Evolutionary conservation across 2,329 filamentous ascomycete species (phyloP).

Genomic region (Phyllosticta citrichinensis): DNA sequence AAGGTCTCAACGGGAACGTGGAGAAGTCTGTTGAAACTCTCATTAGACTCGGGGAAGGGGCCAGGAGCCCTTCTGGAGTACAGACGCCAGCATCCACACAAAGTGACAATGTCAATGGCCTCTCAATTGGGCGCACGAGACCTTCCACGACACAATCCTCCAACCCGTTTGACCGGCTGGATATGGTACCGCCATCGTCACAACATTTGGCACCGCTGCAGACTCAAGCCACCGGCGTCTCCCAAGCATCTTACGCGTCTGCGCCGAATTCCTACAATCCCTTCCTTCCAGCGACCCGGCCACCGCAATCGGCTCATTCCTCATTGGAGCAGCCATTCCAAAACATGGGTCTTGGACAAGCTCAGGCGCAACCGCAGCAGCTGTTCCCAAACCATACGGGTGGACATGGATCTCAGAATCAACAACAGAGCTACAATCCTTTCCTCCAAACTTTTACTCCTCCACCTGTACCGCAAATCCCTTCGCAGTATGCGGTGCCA

Average conservation of each 20-base stretch:
- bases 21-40: constrained; percentile 80
- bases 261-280: constrained; percentile 53
- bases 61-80: constrained; percentile 27
- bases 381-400: constrained; percentile 71
- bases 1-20: constrained; percentile 73
- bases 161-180: constrained; percentile 38
- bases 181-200: constrained; percentile 28
- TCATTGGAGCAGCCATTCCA: constrained; percentile 61
- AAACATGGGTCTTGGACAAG: constrained; percentile 53
- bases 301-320: constrained; percentile 20
- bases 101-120: constrained; percentile 39
- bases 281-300: constrained; percentile 43
- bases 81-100: constrained; percentile 32
- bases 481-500: constrained; percentile 26
- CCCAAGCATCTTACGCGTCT: constrained; percentile 12
- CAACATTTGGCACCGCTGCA: constrained; percentile 18
- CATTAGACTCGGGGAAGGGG: constrained; percentile 67
- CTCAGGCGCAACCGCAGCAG: constrained; percentile 36
- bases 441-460: constrained; percentile 32
- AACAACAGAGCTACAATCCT: constrained; percentile 29
- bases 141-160: constrained; percentile 20
- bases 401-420: constrained; percentile 38
- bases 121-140: constrained; percentile 32
- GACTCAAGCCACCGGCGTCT: constrained; percentile 15
- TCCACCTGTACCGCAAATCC: constrained; percentile 32